Evolutionary conservation across 2,329 filamentous ascomycete genomes (phyloP).

Genomic region (Arachnopeziza araneosa): DNA sequence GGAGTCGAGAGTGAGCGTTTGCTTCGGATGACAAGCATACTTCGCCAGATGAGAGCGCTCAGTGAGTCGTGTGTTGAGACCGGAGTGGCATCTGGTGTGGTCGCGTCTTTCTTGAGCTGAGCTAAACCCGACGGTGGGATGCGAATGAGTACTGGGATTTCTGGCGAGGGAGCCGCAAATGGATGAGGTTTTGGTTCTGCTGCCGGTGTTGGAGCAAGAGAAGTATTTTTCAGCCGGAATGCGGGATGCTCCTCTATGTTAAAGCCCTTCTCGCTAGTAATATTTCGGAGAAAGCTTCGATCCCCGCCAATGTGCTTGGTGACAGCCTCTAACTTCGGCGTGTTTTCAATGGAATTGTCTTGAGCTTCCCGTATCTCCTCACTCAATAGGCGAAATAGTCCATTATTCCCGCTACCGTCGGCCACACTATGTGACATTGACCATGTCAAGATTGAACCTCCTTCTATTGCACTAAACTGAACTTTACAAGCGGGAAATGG

Average conservation of each 20-base stretch:
- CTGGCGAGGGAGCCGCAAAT: constrained; percentile 7
- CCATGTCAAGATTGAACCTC: constrained; percentile 10
- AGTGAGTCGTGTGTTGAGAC: constrained; percentile 16
- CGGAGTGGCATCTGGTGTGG: constrained; percentile 1
- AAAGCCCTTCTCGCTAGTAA: constrained; percentile 7
- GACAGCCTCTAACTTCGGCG: not conserved
- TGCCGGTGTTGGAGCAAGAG: not conserved
- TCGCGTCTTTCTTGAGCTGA: constrained; percentile 12
- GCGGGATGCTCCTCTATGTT: constrained; percentile 14
- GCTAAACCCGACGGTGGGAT: constrained; percentile 6
- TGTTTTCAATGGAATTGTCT: not conserved
- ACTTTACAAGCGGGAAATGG: constrained; percentile 12
- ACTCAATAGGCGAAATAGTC: constrained; percentile 8
- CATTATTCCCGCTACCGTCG: constrained; percentile 10
- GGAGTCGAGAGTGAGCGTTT: constrained; percentile 1
- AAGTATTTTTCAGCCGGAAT: not conserved
- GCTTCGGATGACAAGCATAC: constrained; percentile 8
- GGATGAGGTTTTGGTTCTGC: constrained; percentile 1
- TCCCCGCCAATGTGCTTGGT: not conserved
- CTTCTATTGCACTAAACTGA: constrained; percentile 11
- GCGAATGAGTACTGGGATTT: constrained; percentile 7
- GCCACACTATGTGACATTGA: constrained; percentile 10
- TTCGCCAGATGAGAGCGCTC: constrained; percentile 11
- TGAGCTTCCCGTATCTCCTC: constrained; percentile 10
- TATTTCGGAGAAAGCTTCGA: constrained; percentile 7